Percentiles rank a stretch among this genome's conserved stretches.
These are phyloP conservation scores for Chionographis japonica DNA, from an alignment of 106 monocot genomes.

Conservation along the genomic window DNA sequence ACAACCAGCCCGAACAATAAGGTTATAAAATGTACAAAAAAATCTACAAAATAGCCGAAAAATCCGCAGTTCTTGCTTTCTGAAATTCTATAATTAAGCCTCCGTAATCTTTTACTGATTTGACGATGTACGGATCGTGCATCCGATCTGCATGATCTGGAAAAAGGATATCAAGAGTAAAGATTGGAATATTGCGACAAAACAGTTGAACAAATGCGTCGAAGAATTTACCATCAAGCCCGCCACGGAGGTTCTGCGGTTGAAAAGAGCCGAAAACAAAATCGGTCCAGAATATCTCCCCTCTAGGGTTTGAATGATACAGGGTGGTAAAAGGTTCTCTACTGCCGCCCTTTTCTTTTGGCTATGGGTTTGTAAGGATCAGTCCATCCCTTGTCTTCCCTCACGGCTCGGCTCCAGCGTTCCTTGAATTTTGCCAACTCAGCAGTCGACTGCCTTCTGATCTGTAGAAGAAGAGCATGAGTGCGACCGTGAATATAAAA, in stretches of 20 bases:
- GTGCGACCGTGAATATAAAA: background rate
- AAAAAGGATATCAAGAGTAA: too few species aligned
- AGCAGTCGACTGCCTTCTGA: slow-evolving; percentile 85
- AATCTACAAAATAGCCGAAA: background rate
- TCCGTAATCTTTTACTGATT: too few species aligned
- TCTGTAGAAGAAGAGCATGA: slow-evolving; percentile 19
- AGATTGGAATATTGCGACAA: too few species aligned
- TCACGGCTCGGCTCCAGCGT: slow-evolving; percentile 64
- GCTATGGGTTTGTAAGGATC: slow-evolving; percentile 36
- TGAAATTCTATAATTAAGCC: too few species aligned
- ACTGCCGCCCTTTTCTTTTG: slow-evolving; percentile 12
- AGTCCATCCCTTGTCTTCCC: slow-evolving; percentile 57
- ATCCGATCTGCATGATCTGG: too few species aligned
- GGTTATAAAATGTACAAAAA: too few species aligned
- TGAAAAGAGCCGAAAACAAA: too few species aligned
- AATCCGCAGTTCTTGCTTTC: background rate
- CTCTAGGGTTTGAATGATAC: slow-evolving; percentile 12
- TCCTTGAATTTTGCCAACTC: slow-evolving; percentile 72
- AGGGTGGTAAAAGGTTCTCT: background rate
- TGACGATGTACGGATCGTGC: too few species aligned
- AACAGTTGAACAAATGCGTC: too few species aligned
- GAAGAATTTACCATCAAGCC: too few species aligned
- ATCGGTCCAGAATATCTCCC: background rate
- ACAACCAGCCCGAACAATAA: too few species aligned
- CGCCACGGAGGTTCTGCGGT: too few species aligned